Evolutionary conservation across 345 rosid genomes (phyloP), one percentile per base, ranked within the genome.

Genomic region (Leavenworthia alabamica): DNA sequence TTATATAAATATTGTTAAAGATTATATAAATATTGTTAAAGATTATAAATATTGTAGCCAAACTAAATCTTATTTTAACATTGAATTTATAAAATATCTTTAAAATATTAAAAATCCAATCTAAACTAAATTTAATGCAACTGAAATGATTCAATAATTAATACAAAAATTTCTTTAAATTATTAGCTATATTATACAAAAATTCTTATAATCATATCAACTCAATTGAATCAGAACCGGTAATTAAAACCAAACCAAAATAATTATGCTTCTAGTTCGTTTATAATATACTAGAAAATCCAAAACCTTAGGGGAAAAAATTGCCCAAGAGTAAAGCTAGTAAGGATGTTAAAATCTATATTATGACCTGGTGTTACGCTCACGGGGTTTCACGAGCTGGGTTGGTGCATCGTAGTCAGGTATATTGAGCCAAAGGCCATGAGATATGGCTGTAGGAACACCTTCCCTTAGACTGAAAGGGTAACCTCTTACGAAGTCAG

Each of bases 351-450:
- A 23, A 23, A 23, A 23, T 2, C 4, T 23, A 23, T 23, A 49
- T 28, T 27, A 26, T 56, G 47, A 85, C 96, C 96, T 82, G 1
- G 75, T 73, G 83, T 88, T 88, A 56, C 90, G 82, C 78, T 88
- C 96, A 1, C 56, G 86, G 11, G 96, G 96, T 77, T 88, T 88
- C 57, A 88, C 93, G 49, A 88, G 93, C 70, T 88, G 96, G 36
- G 96, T 88, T 0, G 96, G 96, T 7, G 96, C 96, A 75, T 88
- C 96, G 46, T 88, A 88, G 56, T 88, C 93, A 8, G 96, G 96
- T 63, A 88, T 88, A 77, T 88, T 88, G 73, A 88, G 96, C 96
- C 96, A 88, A 44, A 88, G 86, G 0, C 96, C 96, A 68, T 88
- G 96, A 39, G 96, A 88, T 6, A 82, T 80, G 24, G 93, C 93